Percentiles rank a stretch among this genome's conserved stretches.
These are phyloP conservation scores for Tetracentron sinense DNA, from an alignment of 164 flowering plant genomes.

Conservation along the genomic window DNA sequence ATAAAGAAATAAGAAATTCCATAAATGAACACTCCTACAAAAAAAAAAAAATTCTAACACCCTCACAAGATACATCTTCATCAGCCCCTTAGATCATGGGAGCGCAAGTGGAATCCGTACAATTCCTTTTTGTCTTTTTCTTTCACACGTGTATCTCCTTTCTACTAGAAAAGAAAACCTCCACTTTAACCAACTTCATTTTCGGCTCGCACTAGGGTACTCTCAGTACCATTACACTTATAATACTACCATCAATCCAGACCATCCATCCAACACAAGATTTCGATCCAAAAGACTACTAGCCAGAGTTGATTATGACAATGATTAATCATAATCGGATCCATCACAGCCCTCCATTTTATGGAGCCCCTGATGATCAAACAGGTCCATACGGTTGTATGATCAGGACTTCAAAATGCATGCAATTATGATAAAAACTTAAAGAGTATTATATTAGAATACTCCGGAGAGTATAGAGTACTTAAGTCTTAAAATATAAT, in stretches of 20 bases:
- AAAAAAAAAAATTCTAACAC: no score
- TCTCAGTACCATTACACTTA: not conserved
- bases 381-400: no score
- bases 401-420: no score
- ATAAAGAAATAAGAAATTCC: not conserved
- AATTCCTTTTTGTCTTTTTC: not conserved
- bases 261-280: not conserved
- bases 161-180: not conserved
- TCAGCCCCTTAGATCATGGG: not conserved
- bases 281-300: not conserved
- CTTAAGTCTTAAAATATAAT: no score
- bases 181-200: not conserved
- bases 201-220: not conserved
- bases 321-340: no score
- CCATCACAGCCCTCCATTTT: no score
- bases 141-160: not conserved
- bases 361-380: no score
- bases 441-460: no score
- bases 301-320: no score
- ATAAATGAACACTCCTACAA: not conserved
- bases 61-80: not conserved
- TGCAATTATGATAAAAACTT: no score
- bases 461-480: no score
- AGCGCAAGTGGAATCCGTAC: not conserved
- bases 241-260: not conserved